phyloP scores from a whole-genome alignment of 2,329 filamentous ascomycete genomes.

The Penicillium brasilianum region DNA sequence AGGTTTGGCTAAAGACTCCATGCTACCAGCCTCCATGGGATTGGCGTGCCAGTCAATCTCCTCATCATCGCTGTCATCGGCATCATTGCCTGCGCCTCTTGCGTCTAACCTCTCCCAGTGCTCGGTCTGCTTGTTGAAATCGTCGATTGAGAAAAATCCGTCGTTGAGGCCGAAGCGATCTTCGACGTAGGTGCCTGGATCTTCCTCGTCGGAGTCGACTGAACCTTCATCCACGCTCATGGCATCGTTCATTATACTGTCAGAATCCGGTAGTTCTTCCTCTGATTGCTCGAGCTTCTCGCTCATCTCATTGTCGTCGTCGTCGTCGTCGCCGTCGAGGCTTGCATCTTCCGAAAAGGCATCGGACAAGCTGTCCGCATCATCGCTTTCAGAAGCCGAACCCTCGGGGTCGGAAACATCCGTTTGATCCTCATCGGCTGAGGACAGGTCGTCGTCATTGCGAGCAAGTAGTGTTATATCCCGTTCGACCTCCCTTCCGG shows the following conservation, averaged over 20 bases:
- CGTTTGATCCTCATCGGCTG: conserved; percentile 15
- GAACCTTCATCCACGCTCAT: conserved; percentile 19
- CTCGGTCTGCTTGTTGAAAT: conserved; percentile 94
- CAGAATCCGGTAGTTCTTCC: conserved; percentile 11
- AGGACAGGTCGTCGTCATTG: conserved; percentile 25
- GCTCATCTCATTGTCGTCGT: conserved; percentile 25
- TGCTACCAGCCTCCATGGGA: conserved; percentile 11
- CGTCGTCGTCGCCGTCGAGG: conserved; percentile 24
- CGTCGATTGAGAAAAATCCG: conserved; percentile 96
- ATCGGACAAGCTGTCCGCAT: conserved; percentile 22
- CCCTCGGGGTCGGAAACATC: conserved; percentile 22
- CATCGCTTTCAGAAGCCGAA: conserved; percentile 24
- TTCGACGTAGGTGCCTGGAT: conserved; percentile 63
- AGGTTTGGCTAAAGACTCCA: neutral
- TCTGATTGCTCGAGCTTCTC: conserved; percentile 15
- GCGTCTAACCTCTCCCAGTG: conserved; percentile 86
- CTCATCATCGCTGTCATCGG: conserved; percentile 79
- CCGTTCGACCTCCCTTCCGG: conserved; percentile 60
- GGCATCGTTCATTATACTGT: conserved; percentile 15
- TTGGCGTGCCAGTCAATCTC: conserved; percentile 83
- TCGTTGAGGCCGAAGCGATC: conserved; percentile 91
- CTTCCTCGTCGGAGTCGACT: conserved; percentile 36
- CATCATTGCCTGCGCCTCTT: conserved; percentile 74
- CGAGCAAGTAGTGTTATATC: conserved; percentile 46
- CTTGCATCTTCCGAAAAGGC: conserved; percentile 19